Percentiles rank a stretch among this genome's conserved stretches.
Conservation (phyloP, 2,329 filamentous ascomycete species). For the Penicillium sumatraense region DNA sequence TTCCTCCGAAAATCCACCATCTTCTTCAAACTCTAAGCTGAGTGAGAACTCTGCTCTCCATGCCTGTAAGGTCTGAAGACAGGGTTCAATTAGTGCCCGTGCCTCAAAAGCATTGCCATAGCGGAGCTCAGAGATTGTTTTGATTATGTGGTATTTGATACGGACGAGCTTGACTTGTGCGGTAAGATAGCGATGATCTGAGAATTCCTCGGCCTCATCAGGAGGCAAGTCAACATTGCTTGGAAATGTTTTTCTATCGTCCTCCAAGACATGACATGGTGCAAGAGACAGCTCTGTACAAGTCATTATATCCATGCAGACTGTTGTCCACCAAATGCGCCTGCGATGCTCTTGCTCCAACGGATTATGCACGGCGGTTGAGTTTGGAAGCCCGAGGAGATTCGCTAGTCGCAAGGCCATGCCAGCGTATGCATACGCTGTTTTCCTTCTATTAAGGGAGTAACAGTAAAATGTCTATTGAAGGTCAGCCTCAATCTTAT, state of each 20-base stretch:
- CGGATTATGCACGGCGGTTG: background rate
- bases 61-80: background rate
- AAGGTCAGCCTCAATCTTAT: background rate
- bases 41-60: background rate
- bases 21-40: background rate
- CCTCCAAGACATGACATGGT: background rate
- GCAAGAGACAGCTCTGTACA: constrained; percentile 15
- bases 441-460: constrained; percentile 22
- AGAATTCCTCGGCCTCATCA: constrained; percentile 1
- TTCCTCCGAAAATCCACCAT: background rate
- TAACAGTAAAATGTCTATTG: constrained; percentile 25
- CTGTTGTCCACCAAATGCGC: constrained; percentile 28
- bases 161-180: constrained; percentile 1
- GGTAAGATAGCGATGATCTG: background rate
- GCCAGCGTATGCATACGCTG: constrained; percentile 24
- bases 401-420: constrained; percentile 17
- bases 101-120: background rate
- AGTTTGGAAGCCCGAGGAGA: constrained; percentile 15
- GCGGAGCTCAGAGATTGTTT: background rate
- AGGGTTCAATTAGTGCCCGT: background rate
- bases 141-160: constrained; percentile 1
- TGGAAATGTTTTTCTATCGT: background rate
- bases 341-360: constrained; percentile 21
- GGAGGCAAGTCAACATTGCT: background rate
- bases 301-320: constrained; percentile 18